phyloP scores from a whole-genome alignment of 768 basidiomycete genomes.

The Ramaria sp. region DNA sequence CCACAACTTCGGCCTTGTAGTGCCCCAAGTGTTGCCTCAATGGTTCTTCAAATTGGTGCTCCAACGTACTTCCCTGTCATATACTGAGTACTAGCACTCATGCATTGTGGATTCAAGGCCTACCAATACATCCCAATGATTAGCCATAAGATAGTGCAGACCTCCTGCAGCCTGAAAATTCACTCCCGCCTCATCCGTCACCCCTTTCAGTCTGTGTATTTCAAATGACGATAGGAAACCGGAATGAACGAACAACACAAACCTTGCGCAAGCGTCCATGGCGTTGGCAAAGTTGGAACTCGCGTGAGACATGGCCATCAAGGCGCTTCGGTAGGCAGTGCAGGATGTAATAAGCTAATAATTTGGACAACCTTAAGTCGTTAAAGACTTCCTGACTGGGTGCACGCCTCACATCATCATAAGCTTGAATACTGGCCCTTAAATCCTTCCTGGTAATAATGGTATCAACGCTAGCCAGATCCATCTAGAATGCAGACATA shows the following conservation, averaged over 20 bases:
- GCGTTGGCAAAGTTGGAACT: conserved; percentile 82
- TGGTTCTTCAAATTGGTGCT: conserved; percentile 83
- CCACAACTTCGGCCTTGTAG: conserved; percentile 64
- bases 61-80: conserved; percentile 70
- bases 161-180: conserved; percentile 80
- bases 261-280: conserved; percentile 78
- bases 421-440: conserved; percentile 66
- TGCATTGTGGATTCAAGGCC: conserved; percentile 18
- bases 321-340: conserved; percentile 68
- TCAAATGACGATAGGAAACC: not conserved
- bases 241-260: conserved; percentile 10
- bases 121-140: conserved; percentile 88
- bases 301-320: conserved; percentile 71
- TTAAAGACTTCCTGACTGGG: not conserved
- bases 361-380: not conserved
- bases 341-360: conserved; percentile 33
- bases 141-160: conserved; percentile 82
- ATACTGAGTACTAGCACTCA: conserved; percentile 7
- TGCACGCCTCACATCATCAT: conserved; percentile 54
- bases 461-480: conserved; percentile 41
- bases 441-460: conserved; percentile 74
- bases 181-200: conserved; percentile 69
- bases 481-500: conserved; percentile 62
- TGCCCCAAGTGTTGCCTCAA: conserved; percentile 74
- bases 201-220: conserved; percentile 55